Evolutionary conservation across 805 yeast genomes (phyloP).

Genomic region (Saccharomycopsis capsularis): DNA sequence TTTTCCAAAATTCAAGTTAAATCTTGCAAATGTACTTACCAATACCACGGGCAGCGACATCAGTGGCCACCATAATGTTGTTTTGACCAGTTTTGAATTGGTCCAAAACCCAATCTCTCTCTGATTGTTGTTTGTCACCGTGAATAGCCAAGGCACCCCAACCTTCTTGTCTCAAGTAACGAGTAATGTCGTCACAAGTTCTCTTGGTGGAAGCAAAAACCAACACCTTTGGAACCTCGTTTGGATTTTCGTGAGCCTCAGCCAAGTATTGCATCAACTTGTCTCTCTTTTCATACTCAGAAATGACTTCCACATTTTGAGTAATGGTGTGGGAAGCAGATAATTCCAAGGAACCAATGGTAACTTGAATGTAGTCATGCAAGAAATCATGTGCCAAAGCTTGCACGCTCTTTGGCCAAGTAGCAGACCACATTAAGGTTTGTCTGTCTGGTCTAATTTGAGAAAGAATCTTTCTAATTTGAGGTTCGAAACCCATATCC

Average conservation of each 20-base stretch:
- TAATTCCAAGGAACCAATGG: conserved; percentile 90
- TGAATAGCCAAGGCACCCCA: conserved; percentile 99
- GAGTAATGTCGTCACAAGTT: conserved; percentile 92
- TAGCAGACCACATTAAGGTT: conserved; percentile 99
- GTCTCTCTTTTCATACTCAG: conserved; percentile 93
- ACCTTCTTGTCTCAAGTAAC: conserved; percentile 88
- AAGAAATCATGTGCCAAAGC: conserved; percentile 86
- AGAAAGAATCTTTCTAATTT: conserved; percentile 94
- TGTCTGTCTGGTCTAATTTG: conserved; percentile 99
- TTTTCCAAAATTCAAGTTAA: neutral
- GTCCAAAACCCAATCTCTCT: conserved; percentile 96
- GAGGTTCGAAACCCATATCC: conserved; percentile 99
- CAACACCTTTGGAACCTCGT: conserved; percentile 68
- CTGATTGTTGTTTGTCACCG: conserved; percentile 96
- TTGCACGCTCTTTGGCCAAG: conserved; percentile 99
- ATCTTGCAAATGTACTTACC: conserved; percentile 58
- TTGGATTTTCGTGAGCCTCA: conserved; percentile 46
- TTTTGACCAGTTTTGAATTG: conserved; percentile 91
- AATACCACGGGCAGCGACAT: conserved; percentile 99
- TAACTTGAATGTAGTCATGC: conserved; percentile 91
- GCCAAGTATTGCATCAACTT: conserved; percentile 78
- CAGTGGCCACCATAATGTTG: conserved; percentile 98
- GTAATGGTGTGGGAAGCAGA: conserved; percentile 95
- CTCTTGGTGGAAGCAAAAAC: conserved; percentile 96
- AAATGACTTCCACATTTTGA: conserved; percentile 84